These are phyloP conservation scores for Calvatia gigantea DNA, from an alignment of 768 basidiomycete genomes.

Conservation along the genomic window DNA sequence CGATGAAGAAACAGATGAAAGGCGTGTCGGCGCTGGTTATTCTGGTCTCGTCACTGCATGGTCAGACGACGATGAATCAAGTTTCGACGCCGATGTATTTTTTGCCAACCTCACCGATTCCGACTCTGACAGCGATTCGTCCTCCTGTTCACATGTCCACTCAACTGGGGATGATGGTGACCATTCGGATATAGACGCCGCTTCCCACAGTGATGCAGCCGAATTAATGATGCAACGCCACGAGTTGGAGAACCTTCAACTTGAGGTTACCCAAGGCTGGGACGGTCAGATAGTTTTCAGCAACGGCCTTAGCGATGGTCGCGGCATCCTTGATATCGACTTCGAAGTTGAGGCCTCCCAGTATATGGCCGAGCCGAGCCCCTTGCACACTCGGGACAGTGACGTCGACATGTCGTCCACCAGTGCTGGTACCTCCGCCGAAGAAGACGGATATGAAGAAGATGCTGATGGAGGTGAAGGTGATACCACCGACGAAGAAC, in stretches of 20 bases:
- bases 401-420: constrained; percentile 41
- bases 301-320: constrained; percentile 54
- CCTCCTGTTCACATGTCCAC: constrained; percentile 10
- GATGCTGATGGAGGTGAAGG: constrained; percentile 56
- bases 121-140: constrained; percentile 15
- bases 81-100: constrained; percentile 81
- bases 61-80: constrained; percentile 77
- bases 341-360: constrained; percentile 63
- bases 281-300: constrained; percentile 75
- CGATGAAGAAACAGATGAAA: constrained; percentile 30
- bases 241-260: constrained; percentile 39
- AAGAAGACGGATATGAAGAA: constrained; percentile 44
- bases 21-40: constrained; percentile 31
- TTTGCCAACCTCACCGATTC: constrained; percentile 59
- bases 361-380: constrained; percentile 44
- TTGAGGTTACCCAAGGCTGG: constrained; percentile 71
- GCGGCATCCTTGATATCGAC: constrained; percentile 62
- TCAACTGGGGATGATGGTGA: constrained; percentile 41
- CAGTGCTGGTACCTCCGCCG: constrained; percentile 34
- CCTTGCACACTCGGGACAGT: constrained; percentile 43
- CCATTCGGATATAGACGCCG: constrained; percentile 29
- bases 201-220: constrained; percentile 27
- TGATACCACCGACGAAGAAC: constrained; percentile 81
- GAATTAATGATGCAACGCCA: constrained; percentile 27
- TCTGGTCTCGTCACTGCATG: constrained; percentile 71